Base-by-base conservation (phyloP, 768 basidiomycete species). In the Trametes villosa region DNA sequence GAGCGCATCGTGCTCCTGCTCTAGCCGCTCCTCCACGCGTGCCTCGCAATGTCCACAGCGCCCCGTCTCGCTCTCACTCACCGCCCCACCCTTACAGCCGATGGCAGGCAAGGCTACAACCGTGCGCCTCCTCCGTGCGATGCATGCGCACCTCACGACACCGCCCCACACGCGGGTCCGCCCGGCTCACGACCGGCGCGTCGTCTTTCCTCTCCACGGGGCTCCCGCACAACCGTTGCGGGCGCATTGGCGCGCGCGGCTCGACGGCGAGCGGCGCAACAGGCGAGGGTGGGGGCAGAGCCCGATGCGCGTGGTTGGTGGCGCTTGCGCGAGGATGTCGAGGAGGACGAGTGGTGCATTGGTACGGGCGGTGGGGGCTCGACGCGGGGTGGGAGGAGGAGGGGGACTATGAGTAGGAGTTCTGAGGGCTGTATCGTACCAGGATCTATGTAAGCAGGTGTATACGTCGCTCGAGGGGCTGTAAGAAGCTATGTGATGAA, bases 1-100 rank as follows among this genome's bases (percentile, higher is more conserved):
- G 92, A 94, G 74, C 83, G 82, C 56, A 85, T 94, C 57, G 84
- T 94, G 34, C 77, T 91, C 20, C 89, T 91, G 0, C 76, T 89
- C 18, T 83, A 78, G 49, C 68, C 81, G 53, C 77, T 83, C 9
- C 74, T 93, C 15, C 79, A 86, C 44, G 72, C 78, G 3, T 80
- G 86, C 13, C 78, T 92, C 33, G 82, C 81, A 26, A 72, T 80
- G 47, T 73, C 81, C 0, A 83, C 81, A 81, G 38, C 78, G 84
- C 9, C 80, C 83, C 0, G 76, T 82, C 3, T 81, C 86, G 5
- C 81, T 87, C 56, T 86, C 88, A 0, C 77, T 91, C 36, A 84
- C 86, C 34, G 67, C 70, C 3, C 74, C 79, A n/a, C 68, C 80
- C 2, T 82, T 84, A 0, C 79, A 85, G 50, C 85, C 84, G 0